A percentile compares a stretch with the other conserved stretches of the same genome.
phyloP scores from a whole-genome alignment of 208 protist genomes.

The Vickermania spadyakhi region DNA sequence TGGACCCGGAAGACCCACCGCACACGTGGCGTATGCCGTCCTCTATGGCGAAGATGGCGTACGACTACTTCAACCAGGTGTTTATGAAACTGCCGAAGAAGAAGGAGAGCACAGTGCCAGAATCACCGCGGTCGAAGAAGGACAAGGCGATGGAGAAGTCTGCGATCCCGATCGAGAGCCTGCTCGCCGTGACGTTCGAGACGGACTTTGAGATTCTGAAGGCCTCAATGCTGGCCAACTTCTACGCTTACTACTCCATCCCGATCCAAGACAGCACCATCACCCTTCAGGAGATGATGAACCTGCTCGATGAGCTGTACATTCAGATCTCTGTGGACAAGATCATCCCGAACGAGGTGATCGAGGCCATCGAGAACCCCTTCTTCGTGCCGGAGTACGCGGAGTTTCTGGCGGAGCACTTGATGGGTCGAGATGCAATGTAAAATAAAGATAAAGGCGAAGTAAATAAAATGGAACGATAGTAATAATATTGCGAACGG shows the following conservation, averaged over 20 bases:
- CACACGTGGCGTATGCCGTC: slow-evolving; percentile 54
- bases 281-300: slow-evolving; percentile 80
- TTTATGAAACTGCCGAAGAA: slow-evolving; percentile 41
- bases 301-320: slow-evolving; percentile 78
- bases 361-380: slow-evolving; percentile 33
- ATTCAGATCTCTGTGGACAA: slow-evolving; percentile 40
- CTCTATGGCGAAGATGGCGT: slow-evolving; percentile 32
- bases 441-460: too few species aligned
- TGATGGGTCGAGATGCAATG: slow-evolving; percentile 14
- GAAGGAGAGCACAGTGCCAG: slow-evolving; percentile 40
- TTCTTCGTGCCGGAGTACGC: slow-evolving; percentile 10
- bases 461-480: too few species aligned
- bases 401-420: slow-evolving; percentile 19
- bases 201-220: slow-evolving; percentile 46
- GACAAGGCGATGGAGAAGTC: slow-evolving; percentile 58
- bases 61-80: slow-evolving; percentile 60
- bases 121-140: slow-evolving; percentile 43
- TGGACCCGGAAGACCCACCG: slow-evolving; percentile 20
- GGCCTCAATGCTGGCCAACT: slow-evolving; percentile 39
- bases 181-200: slow-evolving; percentile 44
- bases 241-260: slow-evolving; percentile 52
- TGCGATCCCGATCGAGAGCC: slow-evolving; percentile 35
- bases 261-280: slow-evolving; percentile 65
- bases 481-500: too few species aligned
- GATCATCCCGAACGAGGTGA: slow-evolving; percentile 22